These are phyloP conservation scores for Suillus variegatus DNA, from an alignment of 768 basidiomycete genomes.

Conservation along the genomic window DNA sequence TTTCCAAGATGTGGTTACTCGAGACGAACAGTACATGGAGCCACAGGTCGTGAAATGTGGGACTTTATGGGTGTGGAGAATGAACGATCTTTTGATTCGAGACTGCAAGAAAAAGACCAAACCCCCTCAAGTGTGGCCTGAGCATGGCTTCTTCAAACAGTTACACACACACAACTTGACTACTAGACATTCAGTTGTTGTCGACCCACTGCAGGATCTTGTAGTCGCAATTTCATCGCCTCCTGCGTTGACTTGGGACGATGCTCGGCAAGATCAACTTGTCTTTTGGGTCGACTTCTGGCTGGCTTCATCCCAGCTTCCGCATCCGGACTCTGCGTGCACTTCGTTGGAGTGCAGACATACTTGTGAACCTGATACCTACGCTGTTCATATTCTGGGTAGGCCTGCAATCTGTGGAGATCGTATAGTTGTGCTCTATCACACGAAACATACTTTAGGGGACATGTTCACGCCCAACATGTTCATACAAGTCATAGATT, in stretches of 20 bases:
- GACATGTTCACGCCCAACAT: not conserved
- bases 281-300: not conserved
- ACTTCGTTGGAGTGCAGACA: not conserved
- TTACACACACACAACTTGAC: not conserved
- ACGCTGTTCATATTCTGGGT: not conserved
- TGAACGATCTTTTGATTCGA: not conserved
- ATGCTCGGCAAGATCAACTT: not conserved
- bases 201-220: constrained; percentile 3
- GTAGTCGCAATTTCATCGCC: not conserved
- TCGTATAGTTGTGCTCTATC: not conserved
- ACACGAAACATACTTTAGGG: no score
- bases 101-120: not conserved
- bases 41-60: not conserved
- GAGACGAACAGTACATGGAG: not conserved
- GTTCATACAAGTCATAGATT: constrained; percentile 2
- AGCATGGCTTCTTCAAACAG: not conserved
- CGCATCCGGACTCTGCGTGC: not conserved
- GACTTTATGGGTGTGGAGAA: not conserved
- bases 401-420: not conserved
- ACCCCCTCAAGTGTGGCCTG: not conserved
- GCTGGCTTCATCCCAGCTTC: not conserved
- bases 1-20: not conserved
- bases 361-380: not conserved
- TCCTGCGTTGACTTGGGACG: not conserved
- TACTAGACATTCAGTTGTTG: not conserved